A percentile compares a stretch with the other conserved stretches of the same genome.
Conservation (phyloP, 306 rosid genomes). For the Cucurbita maxima region DNA sequence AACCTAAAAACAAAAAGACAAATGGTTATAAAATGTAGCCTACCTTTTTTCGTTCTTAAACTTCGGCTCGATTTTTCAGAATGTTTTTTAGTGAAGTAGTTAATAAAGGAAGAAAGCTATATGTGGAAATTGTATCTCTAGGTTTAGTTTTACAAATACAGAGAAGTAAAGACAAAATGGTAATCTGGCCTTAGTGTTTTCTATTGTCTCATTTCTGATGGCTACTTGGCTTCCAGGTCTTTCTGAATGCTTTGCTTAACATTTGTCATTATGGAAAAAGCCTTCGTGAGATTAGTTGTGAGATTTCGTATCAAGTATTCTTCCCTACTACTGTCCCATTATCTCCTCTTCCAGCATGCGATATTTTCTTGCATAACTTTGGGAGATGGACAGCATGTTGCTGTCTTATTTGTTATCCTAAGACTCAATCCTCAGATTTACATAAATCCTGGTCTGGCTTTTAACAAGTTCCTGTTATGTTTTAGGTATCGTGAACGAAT, state of each 20-base stretch:
- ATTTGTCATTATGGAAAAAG: background rate
- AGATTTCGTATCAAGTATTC: background rate
- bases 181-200: background rate
- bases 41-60: no score
- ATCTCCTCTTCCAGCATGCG: background rate
- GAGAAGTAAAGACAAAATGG: background rate
- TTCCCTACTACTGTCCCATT: background rate
- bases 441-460: background rate
- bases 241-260: background rate
- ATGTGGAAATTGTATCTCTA: no score
- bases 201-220: background rate
- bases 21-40: no score
- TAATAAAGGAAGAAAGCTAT: no score
- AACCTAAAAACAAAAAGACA: no score
- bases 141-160: background rate
- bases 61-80: no score
- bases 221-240: background rate
- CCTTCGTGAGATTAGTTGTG: background rate
- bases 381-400: background rate
- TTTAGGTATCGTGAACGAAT: conserved; percentile 77
- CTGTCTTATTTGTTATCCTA: background rate
- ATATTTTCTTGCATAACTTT: background rate
- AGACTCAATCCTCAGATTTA: background rate
- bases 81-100: no score
- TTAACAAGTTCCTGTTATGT: conserved; percentile 7